Base-by-base conservation (phyloP, 2,329 filamentous ascomycete species). In the Penicillium brasilianum region DNA sequence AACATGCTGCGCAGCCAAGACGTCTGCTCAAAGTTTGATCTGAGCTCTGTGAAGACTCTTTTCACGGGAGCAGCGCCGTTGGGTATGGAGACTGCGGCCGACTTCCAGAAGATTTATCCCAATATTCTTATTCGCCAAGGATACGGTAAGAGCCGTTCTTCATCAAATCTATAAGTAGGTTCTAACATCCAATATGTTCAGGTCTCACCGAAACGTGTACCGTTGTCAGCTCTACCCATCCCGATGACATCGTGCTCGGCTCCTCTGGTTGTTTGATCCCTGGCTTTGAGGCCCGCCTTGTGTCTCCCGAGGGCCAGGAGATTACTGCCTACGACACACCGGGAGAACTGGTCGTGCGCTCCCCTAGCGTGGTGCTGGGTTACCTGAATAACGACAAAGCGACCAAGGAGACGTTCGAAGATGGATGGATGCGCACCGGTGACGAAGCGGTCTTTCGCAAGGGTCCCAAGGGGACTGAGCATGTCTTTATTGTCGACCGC, bases 311-410 rank as follows among this genome's bases (percentile, higher is more conserved):
- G 61, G 91, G 90, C 1, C 80, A 82, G 6, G 91, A 95, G 71
- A 83, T 95, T 58, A 89, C 85, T 0, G 84, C 80, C 8, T 88
- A 90, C 67, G 87, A 94, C 63, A 86, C 87, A 49, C 90, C 89
- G 0, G 93, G 93, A 37, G 93, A 97, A 76, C 84, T 97, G 14
- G 83, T 91, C 18, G 85, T 96, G 22, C 90, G 92, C 73, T 87
- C 87, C 0, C 93, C 92, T 0, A 88, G 88, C 0, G 86, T 96
- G 1, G 88, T 90, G 0, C 77, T 97, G 0, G 93, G 93, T 0
- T 97, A 97, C 69, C 80, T 96, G 56, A 90, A 96, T 78, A 96
- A 97, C 71, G 88, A 90, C 48, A 89, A 90, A 71, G 92, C 93
- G 3, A 96, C 88, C 20, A 82, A 85, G 55, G 92, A 96, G 73